These are phyloP conservation scores for Grifola frondosa DNA, from an alignment of 1,284 basidiomycete genomes.

Conservation along the genomic window DNA sequence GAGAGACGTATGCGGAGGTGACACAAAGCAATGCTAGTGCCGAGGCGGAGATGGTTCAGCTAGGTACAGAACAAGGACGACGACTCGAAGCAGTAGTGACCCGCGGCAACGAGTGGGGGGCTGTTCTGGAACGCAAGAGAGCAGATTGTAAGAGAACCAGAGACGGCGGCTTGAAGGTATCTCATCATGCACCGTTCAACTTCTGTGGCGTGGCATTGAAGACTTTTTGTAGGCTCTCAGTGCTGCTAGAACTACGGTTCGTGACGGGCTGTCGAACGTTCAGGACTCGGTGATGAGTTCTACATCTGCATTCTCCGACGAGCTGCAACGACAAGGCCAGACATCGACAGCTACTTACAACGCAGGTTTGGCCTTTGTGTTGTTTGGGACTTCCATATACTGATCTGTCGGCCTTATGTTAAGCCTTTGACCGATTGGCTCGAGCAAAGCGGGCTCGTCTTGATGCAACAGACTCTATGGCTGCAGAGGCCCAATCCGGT, in stretches of 20 bases:
- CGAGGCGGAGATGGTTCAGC: conserved; percentile 48
- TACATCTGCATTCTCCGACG: conserved; percentile 49
- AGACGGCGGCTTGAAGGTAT: conserved; percentile 63
- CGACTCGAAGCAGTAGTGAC: conserved; percentile 42
- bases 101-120: conserved; percentile 41
- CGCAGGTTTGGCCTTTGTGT: conserved; percentile 40
- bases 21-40: conserved; percentile 56
- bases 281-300: conserved; percentile 47
- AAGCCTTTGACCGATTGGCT: conserved; percentile 61
- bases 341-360: conserved; percentile 43
- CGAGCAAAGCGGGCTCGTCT: conserved; percentile 67
- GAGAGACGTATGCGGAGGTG: conserved; percentile 55
- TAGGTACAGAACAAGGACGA: conserved; percentile 49
- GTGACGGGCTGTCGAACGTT: conserved; percentile 45
- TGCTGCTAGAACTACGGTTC: conserved; percentile 41
- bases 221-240: conserved; percentile 39
- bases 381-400: background rate
- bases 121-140: conserved; percentile 45
- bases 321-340: conserved; percentile 51
- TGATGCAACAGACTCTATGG: conserved; percentile 53
- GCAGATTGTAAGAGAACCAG: conserved; percentile 54
- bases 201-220: background rate
- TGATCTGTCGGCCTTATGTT: background rate
- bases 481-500: conserved; percentile 49
- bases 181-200: conserved; percentile 1